Evolutionary conservation across 106 monocot species (phyloP).

Genomic region (Hemerocallis citrina): DNA sequence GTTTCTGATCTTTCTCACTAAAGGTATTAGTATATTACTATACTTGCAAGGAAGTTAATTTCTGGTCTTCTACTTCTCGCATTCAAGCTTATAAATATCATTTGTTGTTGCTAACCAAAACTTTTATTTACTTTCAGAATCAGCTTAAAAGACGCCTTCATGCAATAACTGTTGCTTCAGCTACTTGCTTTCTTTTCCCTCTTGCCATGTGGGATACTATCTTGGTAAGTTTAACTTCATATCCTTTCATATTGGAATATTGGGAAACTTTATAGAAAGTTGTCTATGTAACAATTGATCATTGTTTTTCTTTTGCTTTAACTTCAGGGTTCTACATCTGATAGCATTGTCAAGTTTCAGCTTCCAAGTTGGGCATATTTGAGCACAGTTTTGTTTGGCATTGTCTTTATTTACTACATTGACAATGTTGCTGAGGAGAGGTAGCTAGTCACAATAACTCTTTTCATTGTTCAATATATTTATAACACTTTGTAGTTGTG

Average conservation of each 20-base stretch:
- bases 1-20: not conserved
- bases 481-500: too few relatives aligned
- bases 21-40: too few relatives aligned
- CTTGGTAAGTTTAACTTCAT: conserved; percentile 39
- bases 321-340: conserved; percentile 65
- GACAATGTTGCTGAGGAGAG: conserved; percentile 96
- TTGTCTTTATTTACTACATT: conserved; percentile 84
- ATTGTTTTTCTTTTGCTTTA: conserved; percentile 14
- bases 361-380: conserved; percentile 83
- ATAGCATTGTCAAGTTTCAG: conserved; percentile 47
- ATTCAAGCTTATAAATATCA: not conserved
- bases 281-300: not conserved
- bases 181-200: conserved; percentile 96
- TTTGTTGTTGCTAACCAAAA: not conserved
- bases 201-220: conserved; percentile 88
- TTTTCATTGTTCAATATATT: not conserved
- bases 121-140: conserved; percentile 40
- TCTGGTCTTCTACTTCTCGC: not conserved
- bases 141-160: conserved; percentile 94
- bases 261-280: not conserved
- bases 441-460: conserved; percentile 18
- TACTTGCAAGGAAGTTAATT: not conserved
- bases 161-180: conserved; percentile 89
- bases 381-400: conserved; percentile 83
- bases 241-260: not conserved